phyloP scores from a whole-genome alignment of 441 rosid species.

The Pelargonium myrrhifolium region DNA sequence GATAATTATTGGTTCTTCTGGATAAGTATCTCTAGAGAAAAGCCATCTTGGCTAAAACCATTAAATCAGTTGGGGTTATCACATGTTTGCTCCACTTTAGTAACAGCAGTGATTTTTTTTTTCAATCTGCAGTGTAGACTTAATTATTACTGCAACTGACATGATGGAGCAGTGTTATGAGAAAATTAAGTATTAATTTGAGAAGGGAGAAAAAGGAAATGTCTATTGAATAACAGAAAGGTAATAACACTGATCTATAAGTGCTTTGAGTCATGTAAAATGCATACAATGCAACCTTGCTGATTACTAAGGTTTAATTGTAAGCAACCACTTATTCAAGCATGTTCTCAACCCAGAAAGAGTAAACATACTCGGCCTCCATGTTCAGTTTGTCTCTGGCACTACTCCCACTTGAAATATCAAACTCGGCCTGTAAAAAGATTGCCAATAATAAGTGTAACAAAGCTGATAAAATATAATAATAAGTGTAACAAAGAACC shows the following conservation, averaged over 20 bases:
- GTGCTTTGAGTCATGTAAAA: background rate
- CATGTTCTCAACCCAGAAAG: background rate
- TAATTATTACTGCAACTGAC: background rate
- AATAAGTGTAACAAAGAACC: slow-evolving; percentile 13
- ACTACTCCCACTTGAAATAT: slow-evolving; percentile 55
- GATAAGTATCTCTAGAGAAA: background rate
- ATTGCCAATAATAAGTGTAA: slow-evolving; percentile 11
- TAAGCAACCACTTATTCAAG: too few species aligned
- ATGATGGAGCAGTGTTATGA: too few species aligned
- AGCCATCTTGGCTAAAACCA: background rate
- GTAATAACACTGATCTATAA: too few species aligned
- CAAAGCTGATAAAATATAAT: too few species aligned
- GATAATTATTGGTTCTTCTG: background rate
- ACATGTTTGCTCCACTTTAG: background rate
- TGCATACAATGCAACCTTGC: background rate
- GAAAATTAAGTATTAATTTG: too few species aligned
- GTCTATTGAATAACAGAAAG: too few species aligned
- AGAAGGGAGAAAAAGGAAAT: too few species aligned
- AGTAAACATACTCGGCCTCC: background rate
- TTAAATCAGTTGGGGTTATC: background rate
- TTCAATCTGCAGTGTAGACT: background rate
- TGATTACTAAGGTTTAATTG: background rate
- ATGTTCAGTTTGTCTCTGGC: background rate
- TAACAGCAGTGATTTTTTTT: background rate
- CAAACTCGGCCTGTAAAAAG: slow-evolving; percentile 62